Evolutionary conservation across 371 early-diverging fungal species (phyloP).

Genomic region (Dichotomocladium elegans): DNA sequence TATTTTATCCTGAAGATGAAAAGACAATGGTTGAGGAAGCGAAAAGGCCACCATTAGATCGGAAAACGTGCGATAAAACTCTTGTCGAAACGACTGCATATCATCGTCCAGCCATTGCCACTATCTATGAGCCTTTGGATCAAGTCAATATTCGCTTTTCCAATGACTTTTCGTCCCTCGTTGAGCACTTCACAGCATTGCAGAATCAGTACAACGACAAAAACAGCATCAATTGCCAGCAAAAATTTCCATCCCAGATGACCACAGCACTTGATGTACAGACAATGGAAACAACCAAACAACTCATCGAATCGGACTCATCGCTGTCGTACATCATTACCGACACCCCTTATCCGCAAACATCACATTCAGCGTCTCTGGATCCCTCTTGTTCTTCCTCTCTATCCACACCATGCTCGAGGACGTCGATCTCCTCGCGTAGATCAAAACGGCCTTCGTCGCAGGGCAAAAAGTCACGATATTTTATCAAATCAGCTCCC

Average conservation of each 20-base stretch:
- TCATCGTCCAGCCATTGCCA: neutral
- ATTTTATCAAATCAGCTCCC: conserved; percentile 5
- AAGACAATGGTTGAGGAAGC: conserved; percentile 1
- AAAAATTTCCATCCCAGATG: no score
- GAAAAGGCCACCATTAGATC: no score
- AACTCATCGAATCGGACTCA: neutral
- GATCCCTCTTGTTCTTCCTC: neutral
- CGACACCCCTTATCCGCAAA: neutral
- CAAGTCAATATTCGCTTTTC: conserved; percentile 1
- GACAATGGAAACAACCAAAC: no score
- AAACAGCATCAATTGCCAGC: neutral
- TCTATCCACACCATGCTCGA: neutral
- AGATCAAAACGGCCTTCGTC: neutral
- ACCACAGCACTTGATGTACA: no score
- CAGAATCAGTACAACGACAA: neutral
- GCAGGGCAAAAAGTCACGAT: neutral
- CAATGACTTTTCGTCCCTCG: conserved; percentile 1
- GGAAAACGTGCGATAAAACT: neutral
- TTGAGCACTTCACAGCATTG: conserved; percentile 1
- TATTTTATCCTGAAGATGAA: neutral
- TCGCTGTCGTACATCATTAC: neutral
- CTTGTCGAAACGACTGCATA: neutral
- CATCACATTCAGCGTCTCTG: neutral
- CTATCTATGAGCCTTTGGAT: neutral
- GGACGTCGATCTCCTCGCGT: conserved; percentile 1